Base-by-base conservation (phyloP, 2,329 filamentous ascomycete genomes). In the Hypoxylon sp. region DNA sequence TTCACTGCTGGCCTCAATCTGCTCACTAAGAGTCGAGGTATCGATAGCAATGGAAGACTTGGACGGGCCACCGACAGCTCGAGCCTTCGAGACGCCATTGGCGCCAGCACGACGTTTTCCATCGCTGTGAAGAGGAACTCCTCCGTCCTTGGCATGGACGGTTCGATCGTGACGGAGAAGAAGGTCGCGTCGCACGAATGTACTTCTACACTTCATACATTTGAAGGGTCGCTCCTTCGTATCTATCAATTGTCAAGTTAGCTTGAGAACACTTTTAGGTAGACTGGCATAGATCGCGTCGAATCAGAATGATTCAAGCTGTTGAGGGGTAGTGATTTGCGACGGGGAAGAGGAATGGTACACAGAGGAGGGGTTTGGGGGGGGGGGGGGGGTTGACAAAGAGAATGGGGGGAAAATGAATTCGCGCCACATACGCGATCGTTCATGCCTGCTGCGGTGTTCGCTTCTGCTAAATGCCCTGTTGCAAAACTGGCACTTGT, bases 181-280 rank as follows among this genome's bases (percentile, higher is more conserved):
- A 70, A 99, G 87, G 83, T 99, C 96, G 82, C 96, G 93, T 80
- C 96, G 93, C 76, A 99, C 96, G 80, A 99, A 99, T 68, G 96
- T 99, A 86, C 94, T 98, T 78, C 94, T 89, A 82, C 96, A 99
- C 84, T 99, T 99, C 85, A 93, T 87, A 83, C 96, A 99, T 81
- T 98, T 98, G 87, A 99, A 99, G 38, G 96, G 96, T 70, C 96
- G 91, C 82, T 98, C 96, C 83, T 99, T 99, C 72, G 96, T 99
- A 82, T 98, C 95, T 98, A 81, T 68, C 63, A 56, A 63, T 59
- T 53, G 55, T 69, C n/a, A 50, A 21, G 62, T 81, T 74, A 81
- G 78, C 66, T 38, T 61, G 28, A 17, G 41, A 28, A 13, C 38
- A 43, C 28, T 58, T 34, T 14, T 50, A 23, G 50, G 28, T 21